Evolutionary conservation across 169 alveolate genomes (phyloP), one percentile per base, ranked within the genome.

Genomic region (Eimeria acervulina): DNA sequence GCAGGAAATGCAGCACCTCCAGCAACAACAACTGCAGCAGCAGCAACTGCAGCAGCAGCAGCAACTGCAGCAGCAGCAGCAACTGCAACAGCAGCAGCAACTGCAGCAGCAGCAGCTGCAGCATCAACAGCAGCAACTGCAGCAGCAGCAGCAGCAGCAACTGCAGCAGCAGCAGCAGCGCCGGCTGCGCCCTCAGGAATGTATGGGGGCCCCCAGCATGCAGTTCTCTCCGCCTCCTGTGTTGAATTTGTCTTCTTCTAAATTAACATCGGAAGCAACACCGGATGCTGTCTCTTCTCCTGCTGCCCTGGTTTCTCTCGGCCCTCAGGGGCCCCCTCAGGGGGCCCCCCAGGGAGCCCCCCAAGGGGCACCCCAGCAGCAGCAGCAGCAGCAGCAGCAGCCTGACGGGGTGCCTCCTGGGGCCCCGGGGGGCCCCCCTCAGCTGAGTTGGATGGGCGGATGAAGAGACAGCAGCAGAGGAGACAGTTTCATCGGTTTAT

Each of bases 341-440:
- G 55, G 55, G 55, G 55, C 55, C 55, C 55, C 55, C 55, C 55
- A 47, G 12, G 55, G 55, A 12, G 55, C 55, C 55, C 55, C 55
- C 55, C 55, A 47, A 47, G 55, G 55, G 55, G 55, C 55, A 5
- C 55, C 55, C 55, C 12, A 12, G 19, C 5, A 12, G 55, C 55
- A 47, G 55, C 12, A n/a, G n/a, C n/a, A n/a, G n/a, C n/a, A n/a
- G n/a, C n/a, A n/a, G n/a, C 55, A 47, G 12, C 55, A 47, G 12
- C 55, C 55, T 5, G 55, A 47, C 12, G 55, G 55, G 55, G 55
- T 47, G 47, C 83, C 83, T 13, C 52, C 19, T 42, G 40, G 47
- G 83, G 44, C 83, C 47, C 83, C 47, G n/a, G 52, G 47, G 83
- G 47, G 47, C 83, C 83, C 52, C 83, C 83, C 52, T 63, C 83